Evolutionary conservation across 305 asterid species (phyloP).

Genomic region (Rubia balearica): DNA sequence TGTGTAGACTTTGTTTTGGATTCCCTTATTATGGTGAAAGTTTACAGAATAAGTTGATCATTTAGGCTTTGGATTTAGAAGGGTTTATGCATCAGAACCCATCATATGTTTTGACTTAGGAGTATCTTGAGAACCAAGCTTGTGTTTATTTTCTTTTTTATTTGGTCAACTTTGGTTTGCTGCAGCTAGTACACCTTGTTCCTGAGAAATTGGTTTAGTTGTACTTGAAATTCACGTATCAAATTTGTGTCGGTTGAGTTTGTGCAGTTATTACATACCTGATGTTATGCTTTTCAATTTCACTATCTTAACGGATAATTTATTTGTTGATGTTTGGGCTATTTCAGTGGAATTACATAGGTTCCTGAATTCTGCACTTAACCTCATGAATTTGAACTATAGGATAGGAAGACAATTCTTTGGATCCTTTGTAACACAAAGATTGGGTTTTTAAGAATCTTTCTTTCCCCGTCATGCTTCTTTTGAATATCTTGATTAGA

Average conservation of each 20-base stretch:
- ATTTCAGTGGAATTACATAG: neutral
- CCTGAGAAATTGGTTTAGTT: neutral
- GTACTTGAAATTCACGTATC: neutral
- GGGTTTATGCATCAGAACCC: neutral
- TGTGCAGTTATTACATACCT: neutral
- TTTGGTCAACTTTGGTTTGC: neutral
- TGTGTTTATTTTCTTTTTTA: neutral
- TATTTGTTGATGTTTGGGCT: neutral
- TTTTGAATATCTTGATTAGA: too few species aligned
- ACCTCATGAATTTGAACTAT: neutral
- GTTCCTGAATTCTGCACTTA: neutral
- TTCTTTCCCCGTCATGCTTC: neutral
- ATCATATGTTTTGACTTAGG: neutral
- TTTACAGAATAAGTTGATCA: neutral
- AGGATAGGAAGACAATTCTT: neutral
- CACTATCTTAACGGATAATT: neutral
- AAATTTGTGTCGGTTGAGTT: neutral
- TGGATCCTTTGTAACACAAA: neutral
- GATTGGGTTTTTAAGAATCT: neutral
- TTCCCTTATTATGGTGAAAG: neutral
- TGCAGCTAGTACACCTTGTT: neutral
- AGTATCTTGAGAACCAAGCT: neutral
- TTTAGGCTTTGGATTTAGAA: neutral
- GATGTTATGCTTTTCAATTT: neutral
- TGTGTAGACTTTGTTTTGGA: neutral